These are phyloP conservation scores for Dysphania ambrosioides DNA, from an alignment of 148 eudicot genomes.

Conservation along the genomic window DNA sequence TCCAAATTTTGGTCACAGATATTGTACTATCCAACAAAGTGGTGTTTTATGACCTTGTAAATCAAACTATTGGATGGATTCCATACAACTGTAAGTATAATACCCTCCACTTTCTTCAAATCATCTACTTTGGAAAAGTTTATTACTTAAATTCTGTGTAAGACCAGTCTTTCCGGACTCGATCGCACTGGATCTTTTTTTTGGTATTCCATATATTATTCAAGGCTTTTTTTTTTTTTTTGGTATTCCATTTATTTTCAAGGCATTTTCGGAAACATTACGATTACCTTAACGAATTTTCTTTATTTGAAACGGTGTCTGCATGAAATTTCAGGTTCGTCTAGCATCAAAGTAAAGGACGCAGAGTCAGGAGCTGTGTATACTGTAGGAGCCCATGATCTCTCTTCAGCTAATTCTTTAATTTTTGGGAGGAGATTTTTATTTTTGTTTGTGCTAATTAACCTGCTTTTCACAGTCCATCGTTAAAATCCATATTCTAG, in stretches of 20 bases:
- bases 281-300: neutral
- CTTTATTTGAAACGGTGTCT: neutral
- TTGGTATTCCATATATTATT: too few species aligned
- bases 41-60: constrained; percentile 66
- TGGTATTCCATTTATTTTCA: neutral
- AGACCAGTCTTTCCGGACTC: neutral
- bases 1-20: constrained; percentile 51
- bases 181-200: too few species aligned
- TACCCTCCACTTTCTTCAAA: too few species aligned
- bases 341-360: constrained; percentile 70
- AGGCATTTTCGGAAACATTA: too few species aligned
- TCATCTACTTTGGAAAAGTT: too few species aligned
- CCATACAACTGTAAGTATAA: constrained; percentile 68
- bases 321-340: constrained; percentile 49
- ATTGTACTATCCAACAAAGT: constrained; percentile 74
- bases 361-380: constrained; percentile 38
- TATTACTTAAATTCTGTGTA: neutral
- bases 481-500: neutral
- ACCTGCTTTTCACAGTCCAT: constrained; percentile 23
- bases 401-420: constrained; percentile 43
- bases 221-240: too few species aligned
- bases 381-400: constrained; percentile 46
- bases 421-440: constrained; percentile 30
- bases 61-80: constrained; percentile 74
- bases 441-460: constrained; percentile 39